These are phyloP conservation scores for Gloeostereum incarnatum DNA, from an alignment of 768 basidiomycete species.

Conservation along the genomic window DNA sequence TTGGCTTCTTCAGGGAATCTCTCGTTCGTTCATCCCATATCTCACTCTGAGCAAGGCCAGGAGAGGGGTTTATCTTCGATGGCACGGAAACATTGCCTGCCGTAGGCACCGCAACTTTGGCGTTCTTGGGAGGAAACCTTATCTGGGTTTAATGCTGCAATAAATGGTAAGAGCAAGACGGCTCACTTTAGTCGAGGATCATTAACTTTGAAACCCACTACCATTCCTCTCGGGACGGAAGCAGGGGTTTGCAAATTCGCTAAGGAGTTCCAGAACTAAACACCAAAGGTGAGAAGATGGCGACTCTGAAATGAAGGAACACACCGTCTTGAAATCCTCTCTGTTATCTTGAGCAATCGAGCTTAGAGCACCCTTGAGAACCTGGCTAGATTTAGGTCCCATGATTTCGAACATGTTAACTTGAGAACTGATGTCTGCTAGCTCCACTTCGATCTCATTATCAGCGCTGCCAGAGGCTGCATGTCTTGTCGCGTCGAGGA, in stretches of 20 bases:
- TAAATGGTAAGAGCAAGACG: not conserved
- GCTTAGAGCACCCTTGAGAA: conserved; percentile 55
- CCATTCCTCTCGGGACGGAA: conserved; percentile 63
- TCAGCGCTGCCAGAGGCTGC: conserved; percentile 9
- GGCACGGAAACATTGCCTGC: conserved; percentile 17
- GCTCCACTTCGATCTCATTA: conserved; percentile 38
- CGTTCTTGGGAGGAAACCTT: conserved; percentile 83
- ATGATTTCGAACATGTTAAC: conserved; percentile 83
- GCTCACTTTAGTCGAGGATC: conserved; percentile 83
- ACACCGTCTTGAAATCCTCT: conserved; percentile 52
- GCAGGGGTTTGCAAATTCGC: conserved; percentile 53
- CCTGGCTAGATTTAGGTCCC: conserved; percentile 76
- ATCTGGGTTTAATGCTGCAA: not conserved
- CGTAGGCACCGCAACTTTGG: conserved; percentile 27
- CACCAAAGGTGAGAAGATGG: not conserved
- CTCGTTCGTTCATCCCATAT: conserved; percentile 66
- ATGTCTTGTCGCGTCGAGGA: conserved; percentile 27
- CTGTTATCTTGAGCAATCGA: conserved; percentile 39
- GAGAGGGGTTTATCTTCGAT: conserved; percentile 41
- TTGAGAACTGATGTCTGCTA: conserved; percentile 62
- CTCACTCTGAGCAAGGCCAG: conserved; percentile 49
- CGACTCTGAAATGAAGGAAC: conserved; percentile 1
- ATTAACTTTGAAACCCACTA: conserved; percentile 69
- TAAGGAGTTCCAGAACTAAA: conserved; percentile 63
- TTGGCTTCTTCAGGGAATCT: conserved; percentile 43